Conservation (phyloP, 495 filamentous ascomycete genomes). For the Penicillium arizonense region DNA sequence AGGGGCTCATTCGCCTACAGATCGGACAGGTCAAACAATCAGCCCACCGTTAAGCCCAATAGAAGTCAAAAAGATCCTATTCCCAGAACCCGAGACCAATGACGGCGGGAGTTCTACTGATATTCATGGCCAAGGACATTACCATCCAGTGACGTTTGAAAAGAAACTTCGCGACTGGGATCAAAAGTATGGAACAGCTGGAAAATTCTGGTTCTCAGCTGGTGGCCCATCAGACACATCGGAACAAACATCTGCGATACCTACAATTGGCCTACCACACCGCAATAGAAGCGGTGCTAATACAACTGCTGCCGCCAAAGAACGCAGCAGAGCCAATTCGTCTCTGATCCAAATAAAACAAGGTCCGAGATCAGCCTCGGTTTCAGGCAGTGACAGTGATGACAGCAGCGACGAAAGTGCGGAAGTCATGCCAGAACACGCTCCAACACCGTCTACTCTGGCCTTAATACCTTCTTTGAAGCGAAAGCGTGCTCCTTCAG, state of each 20-base stretch:
- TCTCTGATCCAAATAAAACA: not conserved
- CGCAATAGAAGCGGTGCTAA: conserved; percentile 13
- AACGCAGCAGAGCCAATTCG: not conserved
- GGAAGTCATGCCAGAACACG: conserved; percentile 23
- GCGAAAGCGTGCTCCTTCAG: conserved; percentile 41
- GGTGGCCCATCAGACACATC: conserved; percentile 4
- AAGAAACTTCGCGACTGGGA: conserved; percentile 43
- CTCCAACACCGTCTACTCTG: conserved; percentile 16
- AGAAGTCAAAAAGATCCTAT: conserved; percentile 48
- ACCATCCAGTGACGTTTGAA: conserved; percentile 48
- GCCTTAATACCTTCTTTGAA: conserved; percentile 32
- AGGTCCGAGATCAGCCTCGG: conserved; percentile 17
- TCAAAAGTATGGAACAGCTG: conserved; percentile 50
- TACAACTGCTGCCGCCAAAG: not conserved
- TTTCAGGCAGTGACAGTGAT: conserved; percentile 31
- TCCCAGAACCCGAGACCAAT: conserved; percentile 26
- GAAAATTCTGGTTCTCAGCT: conserved; percentile 48
- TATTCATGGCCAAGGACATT: conserved; percentile 35
- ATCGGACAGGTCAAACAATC: conserved; percentile 31
- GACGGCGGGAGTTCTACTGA: conserved; percentile 1
- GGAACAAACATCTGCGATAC: conserved; percentile 27
- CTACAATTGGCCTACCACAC: conserved; percentile 41
- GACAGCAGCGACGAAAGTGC: conserved; percentile 35
- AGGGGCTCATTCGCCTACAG: conserved; percentile 14
- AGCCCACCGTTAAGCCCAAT: conserved; percentile 53